phyloP scores from a whole-genome alignment of 2,329 filamentous ascomycete genomes.

The Colletotrichum tropicale region DNA sequence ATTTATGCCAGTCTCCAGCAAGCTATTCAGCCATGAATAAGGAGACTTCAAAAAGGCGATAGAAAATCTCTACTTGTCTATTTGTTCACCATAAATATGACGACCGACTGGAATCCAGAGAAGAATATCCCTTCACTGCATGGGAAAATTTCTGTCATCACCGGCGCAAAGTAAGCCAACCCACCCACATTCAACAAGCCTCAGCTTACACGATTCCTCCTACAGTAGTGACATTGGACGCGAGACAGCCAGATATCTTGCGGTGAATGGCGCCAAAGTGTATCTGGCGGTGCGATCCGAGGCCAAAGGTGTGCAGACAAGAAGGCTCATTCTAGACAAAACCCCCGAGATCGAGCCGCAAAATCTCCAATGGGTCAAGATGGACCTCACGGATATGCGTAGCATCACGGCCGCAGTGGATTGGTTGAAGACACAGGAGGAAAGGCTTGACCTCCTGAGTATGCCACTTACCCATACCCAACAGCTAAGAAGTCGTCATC shows the following conservation, averaged over 20 bases:
- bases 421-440: constrained; percentile 19
- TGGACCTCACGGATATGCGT: constrained; percentile 25
- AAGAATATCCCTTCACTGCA: constrained; percentile 18
- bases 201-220: background rate
- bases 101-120: background rate
- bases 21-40: rapidly evolving
- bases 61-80: background rate
- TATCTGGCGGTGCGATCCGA: constrained; percentile 26
- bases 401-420: constrained; percentile 19
- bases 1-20: background rate
- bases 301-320: constrained; percentile 13
- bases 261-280: constrained; percentile 27
- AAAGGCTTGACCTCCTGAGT: constrained; percentile 27
- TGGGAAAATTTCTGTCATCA: constrained; percentile 27
- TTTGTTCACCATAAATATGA: rapidly evolving
- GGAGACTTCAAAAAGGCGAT: rapidly evolving
- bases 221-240: constrained; percentile 26
- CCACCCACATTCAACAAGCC: background rate
- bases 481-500: too few relatives aligned
- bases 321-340: background rate
- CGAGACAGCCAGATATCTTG: constrained; percentile 25
- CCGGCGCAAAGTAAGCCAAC: constrained; percentile 26
- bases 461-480: background rate
- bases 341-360: background rate
- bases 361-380: constrained; percentile 22